phyloP scores from a whole-genome alignment of 345 rosid genomes.

The Litchi chinensis region DNA sequence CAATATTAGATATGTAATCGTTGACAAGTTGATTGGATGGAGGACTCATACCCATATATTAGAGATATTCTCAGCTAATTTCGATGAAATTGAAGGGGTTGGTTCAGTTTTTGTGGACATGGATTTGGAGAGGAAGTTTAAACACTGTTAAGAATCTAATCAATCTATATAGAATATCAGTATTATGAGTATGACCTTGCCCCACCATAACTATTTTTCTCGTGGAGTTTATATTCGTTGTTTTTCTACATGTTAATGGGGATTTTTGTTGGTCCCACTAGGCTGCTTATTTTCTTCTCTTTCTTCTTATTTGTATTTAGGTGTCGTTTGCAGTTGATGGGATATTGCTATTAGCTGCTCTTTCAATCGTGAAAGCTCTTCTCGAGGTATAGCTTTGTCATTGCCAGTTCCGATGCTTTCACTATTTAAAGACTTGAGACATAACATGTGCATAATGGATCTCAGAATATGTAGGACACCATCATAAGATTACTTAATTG shows the following conservation, averaged over 20 bases:
- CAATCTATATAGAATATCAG: background rate
- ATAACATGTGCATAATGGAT: background rate
- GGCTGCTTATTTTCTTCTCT: background rate
- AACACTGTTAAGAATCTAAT: background rate
- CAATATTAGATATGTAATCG: background rate
- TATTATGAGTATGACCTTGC: too few species aligned
- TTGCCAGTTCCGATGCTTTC: background rate
- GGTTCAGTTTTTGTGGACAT: background rate
- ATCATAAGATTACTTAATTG: background rate
- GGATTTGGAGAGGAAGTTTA: background rate
- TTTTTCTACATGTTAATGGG: background rate
- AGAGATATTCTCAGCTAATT: background rate
- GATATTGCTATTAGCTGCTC: conserved; percentile 62
- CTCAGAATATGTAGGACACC: background rate
- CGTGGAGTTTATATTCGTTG: background rate
- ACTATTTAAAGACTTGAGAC: background rate
- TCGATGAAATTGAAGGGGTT: background rate
- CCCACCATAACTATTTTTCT: background rate
- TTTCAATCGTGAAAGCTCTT: conserved; percentile 68
- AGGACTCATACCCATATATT: background rate
- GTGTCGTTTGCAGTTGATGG: conserved; percentile 90
- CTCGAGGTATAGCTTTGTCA: conserved; percentile 56
- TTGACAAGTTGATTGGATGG: background rate
- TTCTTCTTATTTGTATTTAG: conserved; percentile 31
- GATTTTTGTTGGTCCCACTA: background rate